phyloP scores from a whole-genome alignment of 179 eudicot species.

The Nepenthes alata region DNA sequence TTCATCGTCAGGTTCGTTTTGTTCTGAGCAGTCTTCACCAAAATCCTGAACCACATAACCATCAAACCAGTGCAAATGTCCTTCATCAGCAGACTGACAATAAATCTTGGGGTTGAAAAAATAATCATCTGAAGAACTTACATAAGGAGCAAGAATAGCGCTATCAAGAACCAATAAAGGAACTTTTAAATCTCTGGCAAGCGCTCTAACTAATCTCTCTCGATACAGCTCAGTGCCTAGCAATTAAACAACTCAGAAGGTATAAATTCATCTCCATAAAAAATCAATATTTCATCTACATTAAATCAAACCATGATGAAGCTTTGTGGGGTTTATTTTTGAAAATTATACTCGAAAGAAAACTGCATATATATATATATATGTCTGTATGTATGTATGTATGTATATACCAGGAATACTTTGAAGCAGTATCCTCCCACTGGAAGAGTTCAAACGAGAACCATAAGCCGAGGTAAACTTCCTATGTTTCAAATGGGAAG shows the following conservation, averaged over 20 bases:
- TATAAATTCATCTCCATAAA: not conserved
- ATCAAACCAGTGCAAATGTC: not conserved
- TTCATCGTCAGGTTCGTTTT: slow-evolving; percentile 73
- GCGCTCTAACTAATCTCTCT: slow-evolving; percentile 84
- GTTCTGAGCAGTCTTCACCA: slow-evolving; percentile 57
- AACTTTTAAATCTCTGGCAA: slow-evolving; percentile 74
- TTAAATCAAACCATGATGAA: not conserved
- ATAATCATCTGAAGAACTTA: slow-evolving; percentile 24
- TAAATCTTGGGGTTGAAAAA: not conserved
- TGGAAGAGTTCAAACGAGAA: slow-evolving; percentile 61
- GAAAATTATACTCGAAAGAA: not conserved
- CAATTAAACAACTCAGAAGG: slow-evolving; percentile 7
- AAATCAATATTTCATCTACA: not conserved
- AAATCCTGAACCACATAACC: slow-evolving; percentile 42
- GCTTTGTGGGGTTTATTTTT: not conserved
- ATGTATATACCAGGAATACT: slow-evolving; percentile 63
- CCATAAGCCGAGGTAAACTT: slow-evolving; percentile 57
- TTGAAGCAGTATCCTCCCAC: slow-evolving; percentile 84
- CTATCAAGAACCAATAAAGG: slow-evolving; percentile 85
- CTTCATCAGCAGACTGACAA: not conserved
- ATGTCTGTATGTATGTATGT: no score
- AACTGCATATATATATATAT: not conserved
- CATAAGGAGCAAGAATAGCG: slow-evolving; percentile 78
- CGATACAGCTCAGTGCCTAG: slow-evolving; percentile 90
- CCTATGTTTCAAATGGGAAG: slow-evolving; percentile 70